These are phyloP conservation scores for Heterobasidion occidentale DNA, from an alignment of 1,284 basidiomycete genomes.

Conservation along the genomic window DNA sequence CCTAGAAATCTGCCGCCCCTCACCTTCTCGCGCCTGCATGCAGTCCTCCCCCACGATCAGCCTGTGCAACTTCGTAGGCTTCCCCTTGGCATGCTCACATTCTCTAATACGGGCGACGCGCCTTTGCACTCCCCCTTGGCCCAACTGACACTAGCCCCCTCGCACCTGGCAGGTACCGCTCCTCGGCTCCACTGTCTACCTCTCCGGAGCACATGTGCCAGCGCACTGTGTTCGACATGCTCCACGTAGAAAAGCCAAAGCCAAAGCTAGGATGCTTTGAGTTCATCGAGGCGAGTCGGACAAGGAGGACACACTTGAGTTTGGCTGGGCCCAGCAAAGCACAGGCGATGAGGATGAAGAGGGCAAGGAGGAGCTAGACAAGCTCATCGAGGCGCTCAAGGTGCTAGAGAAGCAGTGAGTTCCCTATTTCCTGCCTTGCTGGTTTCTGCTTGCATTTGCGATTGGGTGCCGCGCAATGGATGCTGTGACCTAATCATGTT, in stretches of 20 bases:
- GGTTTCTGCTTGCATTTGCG: no score
- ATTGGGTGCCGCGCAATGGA: no score
- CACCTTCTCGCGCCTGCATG: constrained; percentile 9
- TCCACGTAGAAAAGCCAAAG: constrained; percentile 4
- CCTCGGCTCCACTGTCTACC: constrained; percentile 11
- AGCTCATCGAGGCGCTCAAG: constrained; percentile 41
- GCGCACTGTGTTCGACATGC: constrained; percentile 20
- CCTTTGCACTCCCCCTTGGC: constrained; percentile 7
- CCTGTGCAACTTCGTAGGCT: constrained; percentile 1
- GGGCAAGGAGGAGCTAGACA: constrained; percentile 45
- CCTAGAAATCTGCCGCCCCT: constrained; percentile 38
- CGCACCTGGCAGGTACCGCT: constrained; percentile 3
- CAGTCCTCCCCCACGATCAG: not conserved
- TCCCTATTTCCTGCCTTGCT: not conserved
- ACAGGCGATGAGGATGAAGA: constrained; percentile 40
- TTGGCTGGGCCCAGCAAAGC: constrained; percentile 32
- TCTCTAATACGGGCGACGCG: constrained; percentile 2
- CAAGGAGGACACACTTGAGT: constrained; percentile 58
- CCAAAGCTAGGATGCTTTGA: constrained; percentile 36
- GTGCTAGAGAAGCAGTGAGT: constrained; percentile 61
- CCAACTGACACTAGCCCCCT: constrained; percentile 7
- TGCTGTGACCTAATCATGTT: not conserved
- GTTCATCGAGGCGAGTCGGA: constrained; percentile 64
- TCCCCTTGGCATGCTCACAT: constrained; percentile 10
- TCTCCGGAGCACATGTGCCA: constrained; percentile 14